Evolutionary conservation across 441 rosid genomes (phyloP).

Genomic region (Eutrema salsugineum): DNA sequence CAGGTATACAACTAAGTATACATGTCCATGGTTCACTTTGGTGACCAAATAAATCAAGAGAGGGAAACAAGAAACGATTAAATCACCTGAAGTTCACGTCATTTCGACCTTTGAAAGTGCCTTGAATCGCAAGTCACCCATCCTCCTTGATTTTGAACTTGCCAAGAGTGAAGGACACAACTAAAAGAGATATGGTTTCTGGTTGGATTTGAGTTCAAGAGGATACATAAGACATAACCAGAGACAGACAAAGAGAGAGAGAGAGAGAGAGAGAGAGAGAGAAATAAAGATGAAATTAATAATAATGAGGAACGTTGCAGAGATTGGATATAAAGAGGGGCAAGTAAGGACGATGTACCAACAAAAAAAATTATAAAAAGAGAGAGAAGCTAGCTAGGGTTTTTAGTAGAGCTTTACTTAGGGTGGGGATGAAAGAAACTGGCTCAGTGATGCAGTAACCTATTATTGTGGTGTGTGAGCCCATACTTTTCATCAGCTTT

Average conservation of each 20-base stretch:
- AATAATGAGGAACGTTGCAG: conserved; percentile 20
- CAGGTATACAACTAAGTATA: neutral
- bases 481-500: conserved; percentile 29
- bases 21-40: neutral
- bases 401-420: conserved; percentile 24
- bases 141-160: neutral
- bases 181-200: conserved; percentile 19
- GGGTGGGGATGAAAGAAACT: conserved; percentile 37
- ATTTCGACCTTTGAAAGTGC: neutral
- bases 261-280: neutral
- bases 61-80: conserved; percentile 2
- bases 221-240: conserved; percentile 11
- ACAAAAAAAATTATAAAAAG: neutral
- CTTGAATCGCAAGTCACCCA: conserved; percentile 23
- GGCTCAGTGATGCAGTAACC: conserved; percentile 32
- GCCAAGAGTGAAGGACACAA: conserved; percentile 9
- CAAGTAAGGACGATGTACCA: conserved; percentile 16
- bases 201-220: conserved; percentile 28
- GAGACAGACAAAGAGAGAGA: conserved; percentile 20
- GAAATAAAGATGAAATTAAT: conserved; percentile 21
- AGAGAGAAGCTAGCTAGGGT: conserved; percentile 26
- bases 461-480: conserved; percentile 26
- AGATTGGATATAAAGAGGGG: conserved; percentile 23
- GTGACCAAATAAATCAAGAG: neutral
- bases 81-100: conserved; percentile 18